phyloP scores from a whole-genome alignment of 2,329 filamentous ascomycete species.

The Fonsecaea pugnacius region DNA sequence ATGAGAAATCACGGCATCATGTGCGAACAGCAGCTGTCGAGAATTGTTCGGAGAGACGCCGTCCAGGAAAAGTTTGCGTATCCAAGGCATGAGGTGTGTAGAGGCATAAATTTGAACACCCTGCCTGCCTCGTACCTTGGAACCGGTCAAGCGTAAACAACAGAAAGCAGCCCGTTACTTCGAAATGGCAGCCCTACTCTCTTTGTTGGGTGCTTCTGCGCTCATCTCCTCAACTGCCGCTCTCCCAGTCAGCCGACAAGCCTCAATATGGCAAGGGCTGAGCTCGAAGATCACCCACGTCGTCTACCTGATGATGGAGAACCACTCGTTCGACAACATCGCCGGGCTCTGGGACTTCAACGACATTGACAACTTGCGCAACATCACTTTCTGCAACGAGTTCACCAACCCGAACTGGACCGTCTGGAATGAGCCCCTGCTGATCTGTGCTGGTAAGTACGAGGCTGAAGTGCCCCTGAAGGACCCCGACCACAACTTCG shows the following conservation, averaged over 20 bases:
- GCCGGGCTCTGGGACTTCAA: slow-evolving; percentile 31
- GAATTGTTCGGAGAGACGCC: not conserved
- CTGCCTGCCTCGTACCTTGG: not conserved
- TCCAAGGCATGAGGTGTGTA: not conserved
- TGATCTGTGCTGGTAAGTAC: slow-evolving; percentile 28
- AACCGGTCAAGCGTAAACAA: not conserved
- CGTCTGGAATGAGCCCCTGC: slow-evolving; percentile 27
- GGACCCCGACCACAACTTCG: slow-evolving; percentile 32
- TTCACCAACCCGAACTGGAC: slow-evolving; percentile 33
- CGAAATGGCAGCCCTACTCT: slow-evolving; percentile 21
- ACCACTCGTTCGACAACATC: slow-evolving; percentile 31
- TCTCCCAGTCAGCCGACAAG: slow-evolving; percentile 14
- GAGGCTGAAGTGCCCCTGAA: slow-evolving; percentile 27
- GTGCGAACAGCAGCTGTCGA: not conserved
- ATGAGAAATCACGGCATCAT: not conserved
- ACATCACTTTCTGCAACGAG: slow-evolving; percentile 28
- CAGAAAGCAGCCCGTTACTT: not conserved
- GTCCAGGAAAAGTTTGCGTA: not conserved
- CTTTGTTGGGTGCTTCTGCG: slow-evolving; percentile 17
- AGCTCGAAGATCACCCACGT: slow-evolving; percentile 31
- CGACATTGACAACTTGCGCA: slow-evolving; percentile 27
- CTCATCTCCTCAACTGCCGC: slow-evolving; percentile 24
- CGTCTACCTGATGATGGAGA: slow-evolving; percentile 30
- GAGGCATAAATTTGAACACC: not conserved
- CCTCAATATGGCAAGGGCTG: slow-evolving; percentile 21